These are phyloP conservation scores for Rhizopogon salebrosus DNA, from an alignment of 768 basidiomycete species.

Conservation along the genomic window DNA sequence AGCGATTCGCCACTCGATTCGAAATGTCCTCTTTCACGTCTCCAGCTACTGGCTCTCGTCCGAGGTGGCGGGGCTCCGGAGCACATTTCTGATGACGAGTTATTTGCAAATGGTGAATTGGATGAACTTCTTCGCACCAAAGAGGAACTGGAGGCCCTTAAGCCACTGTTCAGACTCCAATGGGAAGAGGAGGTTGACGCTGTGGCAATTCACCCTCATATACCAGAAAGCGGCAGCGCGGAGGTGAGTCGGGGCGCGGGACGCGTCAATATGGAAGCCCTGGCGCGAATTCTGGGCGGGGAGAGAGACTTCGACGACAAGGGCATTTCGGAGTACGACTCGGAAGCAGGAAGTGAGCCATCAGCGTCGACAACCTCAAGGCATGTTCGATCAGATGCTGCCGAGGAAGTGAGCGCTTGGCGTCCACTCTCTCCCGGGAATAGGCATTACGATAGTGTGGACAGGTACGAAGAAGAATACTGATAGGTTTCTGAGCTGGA, in stretches of 20 bases:
- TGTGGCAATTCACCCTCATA: conserved; percentile 19
- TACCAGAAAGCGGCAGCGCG: not conserved
- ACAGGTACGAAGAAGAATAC: conserved; percentile 27
- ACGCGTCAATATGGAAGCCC: conserved; percentile 53
- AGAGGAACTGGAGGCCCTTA: conserved; percentile 45
- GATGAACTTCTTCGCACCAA: conserved; percentile 53
- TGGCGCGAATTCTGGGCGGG: conserved; percentile 44
- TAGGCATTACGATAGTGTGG: conserved; percentile 9
- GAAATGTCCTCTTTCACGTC: conserved; percentile 46
- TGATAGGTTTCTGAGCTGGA: conserved; percentile 4
- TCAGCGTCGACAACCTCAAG: conserved; percentile 3
- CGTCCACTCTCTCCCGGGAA: conserved; percentile 32
- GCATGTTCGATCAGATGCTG: conserved; percentile 16
- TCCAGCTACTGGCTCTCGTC: conserved; percentile 54
- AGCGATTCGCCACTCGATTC: conserved; percentile 21
- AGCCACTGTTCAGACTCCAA: conserved; percentile 28
- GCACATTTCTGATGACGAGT: conserved; percentile 61
- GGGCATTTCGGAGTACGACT: conserved; percentile 7
- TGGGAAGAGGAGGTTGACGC: conserved; percentile 27
- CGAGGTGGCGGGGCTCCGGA: conserved; percentile 52
- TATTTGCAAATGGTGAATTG: conserved; percentile 66
- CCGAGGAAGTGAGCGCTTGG: conserved; percentile 44
- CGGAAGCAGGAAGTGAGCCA: conserved; percentile 18
- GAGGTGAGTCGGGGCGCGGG: conserved; percentile 28
- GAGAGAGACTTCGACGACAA: conserved; percentile 20